A percentile compares a stretch with the other conserved stretches of the same genome.
phyloP scores from a whole-genome alignment of 2,329 filamentous ascomycete genomes.

The Fusarium fujikuroi region DNA sequence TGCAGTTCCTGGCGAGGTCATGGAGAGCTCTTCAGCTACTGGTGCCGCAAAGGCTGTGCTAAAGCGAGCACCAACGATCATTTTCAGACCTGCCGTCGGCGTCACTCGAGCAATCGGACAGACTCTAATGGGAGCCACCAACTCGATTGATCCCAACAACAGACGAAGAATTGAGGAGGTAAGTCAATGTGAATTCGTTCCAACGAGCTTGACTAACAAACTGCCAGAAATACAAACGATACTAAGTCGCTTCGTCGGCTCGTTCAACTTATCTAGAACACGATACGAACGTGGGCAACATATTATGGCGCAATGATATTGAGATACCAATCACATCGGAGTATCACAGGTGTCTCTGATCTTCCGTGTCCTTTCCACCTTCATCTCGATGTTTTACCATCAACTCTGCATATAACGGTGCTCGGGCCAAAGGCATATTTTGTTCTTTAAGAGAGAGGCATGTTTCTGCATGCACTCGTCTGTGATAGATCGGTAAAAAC shows the following conservation, averaged over 20 bases:
- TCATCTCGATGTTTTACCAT: conserved; percentile 9
- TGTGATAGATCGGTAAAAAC: conserved; percentile 41
- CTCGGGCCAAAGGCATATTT: conserved; percentile 14
- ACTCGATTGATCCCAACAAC: conserved; percentile 87
- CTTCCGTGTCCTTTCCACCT: conserved; percentile 6
- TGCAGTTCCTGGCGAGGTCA: conserved; percentile 89
- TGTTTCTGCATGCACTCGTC: conserved; percentile 13
- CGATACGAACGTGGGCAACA: conserved; percentile 16
- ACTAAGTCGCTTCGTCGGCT: conserved; percentile 43
- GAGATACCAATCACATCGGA: conserved; percentile 10
- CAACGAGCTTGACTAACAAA: conserved; percentile 15
- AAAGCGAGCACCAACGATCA: conserved; percentile 88
- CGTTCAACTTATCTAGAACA: neutral
- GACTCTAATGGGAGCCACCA: conserved; percentile 90
- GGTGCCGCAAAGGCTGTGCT: conserved; percentile 83
- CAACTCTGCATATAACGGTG: conserved; percentile 27
- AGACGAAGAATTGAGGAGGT: conserved; percentile 87
- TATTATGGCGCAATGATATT: conserved; percentile 25
- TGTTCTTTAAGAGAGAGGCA: conserved; percentile 32
- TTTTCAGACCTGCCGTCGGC: conserved; percentile 90
- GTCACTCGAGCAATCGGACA: conserved; percentile 89
- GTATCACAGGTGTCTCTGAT: conserved; percentile 7
- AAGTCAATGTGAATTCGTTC: conserved; percentile 56
- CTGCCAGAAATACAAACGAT: conserved; percentile 61
- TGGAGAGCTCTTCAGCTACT: conserved; percentile 84